Evolutionary conservation across 345 rosid species (phyloP), one percentile per base, ranked within the genome.

Genomic region (Excoecaria agallocha): DNA sequence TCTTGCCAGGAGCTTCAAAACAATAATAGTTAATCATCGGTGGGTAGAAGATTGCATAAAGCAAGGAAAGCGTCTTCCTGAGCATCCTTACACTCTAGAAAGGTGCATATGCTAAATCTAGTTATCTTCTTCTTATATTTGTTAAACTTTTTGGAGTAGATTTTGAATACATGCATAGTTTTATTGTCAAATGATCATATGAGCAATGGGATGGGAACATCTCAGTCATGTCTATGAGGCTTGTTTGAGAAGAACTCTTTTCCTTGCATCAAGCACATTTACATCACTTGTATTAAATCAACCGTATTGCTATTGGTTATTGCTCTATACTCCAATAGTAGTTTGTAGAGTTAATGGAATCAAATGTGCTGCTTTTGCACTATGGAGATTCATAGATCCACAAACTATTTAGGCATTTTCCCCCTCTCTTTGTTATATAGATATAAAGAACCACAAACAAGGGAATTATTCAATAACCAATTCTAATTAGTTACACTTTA

Each of bases 31-130:
- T 0, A 93, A 93, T 73, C 98, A 95, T 81, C 84, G 80, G 45
- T 95, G 99, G 99, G 74, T 95, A 0, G 94, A 91, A 82, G 93
- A 91, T 69, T 95, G 98, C 43, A 35, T 89, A 52, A 89, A 78
- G 85, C 76, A 85, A 84, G 85, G 89, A 49, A 83, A 77, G 68
- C 89, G 87, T 76, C 84, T 93, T 43, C 81, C 90, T 0, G 97
- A 91, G 80, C 69, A 64, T 17, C 90, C 94, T 43, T 93, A 91
- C 71, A 81, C 55, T 76, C 67, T 79, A 75, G 82, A 84, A 77
- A 87, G 99, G 99, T 93, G 56, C 13, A 50, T 3, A 3, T 63
- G 12, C 50, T 45, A n/a, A 35, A 5, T 8, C 22, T 50, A 48
- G n/a, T 19, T 43, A 16, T 74, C 15, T 39, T 17, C 24, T 61